Percentiles rank a stretch among this genome's conserved stretches.
Conservation (phyloP, 2,329 filamentous ascomycete genomes). For the Aspergillus pseudoterreus region DNA sequence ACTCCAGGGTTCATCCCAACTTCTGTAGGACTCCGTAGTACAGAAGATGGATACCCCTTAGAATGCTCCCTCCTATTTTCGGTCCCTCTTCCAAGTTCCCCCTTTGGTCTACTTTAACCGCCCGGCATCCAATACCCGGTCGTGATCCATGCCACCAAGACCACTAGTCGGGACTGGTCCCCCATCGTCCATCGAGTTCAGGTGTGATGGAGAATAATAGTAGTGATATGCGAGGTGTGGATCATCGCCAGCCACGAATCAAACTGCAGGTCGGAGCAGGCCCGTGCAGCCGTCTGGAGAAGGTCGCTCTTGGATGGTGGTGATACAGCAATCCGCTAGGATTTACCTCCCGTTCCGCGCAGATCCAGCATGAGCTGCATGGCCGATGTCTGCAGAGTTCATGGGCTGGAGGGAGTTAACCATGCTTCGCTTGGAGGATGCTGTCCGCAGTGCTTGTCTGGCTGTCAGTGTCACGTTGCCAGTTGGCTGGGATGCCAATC, state of each 20-base stretch:
- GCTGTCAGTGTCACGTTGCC: neutral
- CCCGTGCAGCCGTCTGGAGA: slow-evolving; percentile 3
- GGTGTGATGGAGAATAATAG: neutral
- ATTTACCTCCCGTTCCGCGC: too few species aligned
- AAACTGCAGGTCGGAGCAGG: neutral
- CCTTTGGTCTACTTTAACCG: neutral
- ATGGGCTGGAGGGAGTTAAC: too few species aligned
- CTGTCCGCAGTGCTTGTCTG: neutral
- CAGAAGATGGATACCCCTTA: neutral
- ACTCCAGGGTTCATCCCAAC: too few species aligned
- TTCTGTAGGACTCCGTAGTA: too few species aligned
- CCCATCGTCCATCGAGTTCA: slow-evolving; percentile 2
- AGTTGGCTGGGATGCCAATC: neutral
- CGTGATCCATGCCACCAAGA: slow-evolving; percentile 2
- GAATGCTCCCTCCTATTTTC: too few species aligned
- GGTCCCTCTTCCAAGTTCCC: neutral
- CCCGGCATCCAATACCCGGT: neutral
- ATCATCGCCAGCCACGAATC: slow-evolving; percentile 1
- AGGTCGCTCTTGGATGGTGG: neutral
- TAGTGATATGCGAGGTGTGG: slow-evolving; percentile 7
- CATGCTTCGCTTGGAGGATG: neutral
- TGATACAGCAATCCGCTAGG: too few species aligned
- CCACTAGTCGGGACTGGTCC: slow-evolving; percentile 6
- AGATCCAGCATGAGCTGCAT: too few species aligned
- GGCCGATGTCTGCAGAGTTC: too few species aligned